Evolutionary conservation across 169 alveolate genomes (phyloP), one percentile per base, ranked within the genome.

Genomic region (Cryptosporidium ryanae): DNA sequence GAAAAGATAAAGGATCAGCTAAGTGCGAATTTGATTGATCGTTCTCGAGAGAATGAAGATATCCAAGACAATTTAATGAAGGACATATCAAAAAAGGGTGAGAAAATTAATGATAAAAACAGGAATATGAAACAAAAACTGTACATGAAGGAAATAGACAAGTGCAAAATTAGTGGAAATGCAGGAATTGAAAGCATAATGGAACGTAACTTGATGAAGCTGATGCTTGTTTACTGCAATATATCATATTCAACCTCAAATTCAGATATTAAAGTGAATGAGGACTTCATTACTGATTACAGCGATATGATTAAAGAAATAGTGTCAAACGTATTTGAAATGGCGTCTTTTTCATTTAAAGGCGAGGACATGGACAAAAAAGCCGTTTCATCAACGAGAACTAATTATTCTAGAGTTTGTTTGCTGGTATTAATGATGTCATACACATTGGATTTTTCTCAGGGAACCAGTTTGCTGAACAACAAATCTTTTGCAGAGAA

Each of bases 251-350:
- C 83, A 31, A 34, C 12, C 10, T 18, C 55, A 68, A 31, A 44
- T 6, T 55, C 66, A 38, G 46, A 38, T 38, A 38, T 10, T 38
- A 38, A 38, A 10, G 8, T 38, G 8, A 38, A 38, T 38, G 46
- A 38, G 2, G 67, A 68, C 29, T 68, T 68, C 31, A 55, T 68
- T 29, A n/a, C 23, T 2, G 38, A 2, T 27, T 68, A 48, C 32
- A 68, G 83, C 10, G 57, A 68, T 21, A 17, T 52, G 21, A 34
- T 68, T 12, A 38, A 34, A 32, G 66, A 54, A 0, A 68, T 68
- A 50, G 29, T 66, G 5, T 68, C 83, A 29, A 65, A 54, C 13
- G 25, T 68, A 68, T 68, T 68, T 68, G 46, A 38, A 10, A 6
- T 38, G 46, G 46, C 46, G 8, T 38, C 8, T 4, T 49, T 52